A percentile compares a stretch with the other conserved stretches of the same genome.
Evolutionary conservation across 306 rosid genomes (phyloP).

Genomic region (Carpinus fangiana): DNA sequence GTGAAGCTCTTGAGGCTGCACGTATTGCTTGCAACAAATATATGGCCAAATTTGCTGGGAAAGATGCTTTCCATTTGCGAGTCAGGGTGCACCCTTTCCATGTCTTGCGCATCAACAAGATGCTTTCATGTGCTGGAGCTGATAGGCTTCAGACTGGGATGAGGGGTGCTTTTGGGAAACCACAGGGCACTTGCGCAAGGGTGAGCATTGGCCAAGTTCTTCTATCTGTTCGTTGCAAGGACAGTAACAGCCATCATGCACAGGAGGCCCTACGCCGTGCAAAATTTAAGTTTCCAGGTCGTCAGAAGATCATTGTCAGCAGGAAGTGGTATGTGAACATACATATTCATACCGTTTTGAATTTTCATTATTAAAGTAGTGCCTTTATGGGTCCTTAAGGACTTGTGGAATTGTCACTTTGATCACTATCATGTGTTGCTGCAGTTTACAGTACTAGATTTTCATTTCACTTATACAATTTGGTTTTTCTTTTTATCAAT

Average conservation of each 20-base stretch:
- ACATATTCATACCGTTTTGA: not conserved
- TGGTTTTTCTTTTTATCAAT: not conserved
- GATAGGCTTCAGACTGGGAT: conserved; percentile 94
- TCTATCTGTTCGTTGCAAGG: conserved; percentile 86
- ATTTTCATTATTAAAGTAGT: not conserved
- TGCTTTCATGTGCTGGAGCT: conserved; percentile 68
- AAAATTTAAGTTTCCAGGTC: conserved; percentile 83
- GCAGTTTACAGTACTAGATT: too few species aligned
- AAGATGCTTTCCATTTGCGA: conserved; percentile 82
- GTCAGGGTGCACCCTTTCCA: conserved; percentile 93
- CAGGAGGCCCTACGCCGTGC: conserved; percentile 94
- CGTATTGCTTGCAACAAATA: conserved; percentile 86
- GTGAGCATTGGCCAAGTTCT: conserved; percentile 86
- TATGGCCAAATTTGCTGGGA: conserved; percentile 82
- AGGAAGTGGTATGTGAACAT: conserved; percentile 62
- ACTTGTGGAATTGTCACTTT: not conserved
- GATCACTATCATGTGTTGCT: not conserved
- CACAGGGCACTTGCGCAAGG: conserved; percentile 74
- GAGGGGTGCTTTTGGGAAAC: conserved; percentile 85
- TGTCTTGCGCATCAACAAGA: conserved; percentile 84
- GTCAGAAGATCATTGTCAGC: conserved; percentile 83
- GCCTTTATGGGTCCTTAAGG: too few species aligned
- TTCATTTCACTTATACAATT: not conserved
- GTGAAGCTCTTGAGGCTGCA: conserved; percentile 88
- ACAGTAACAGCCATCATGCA: conserved; percentile 64